Base-by-base conservation (phyloP, 768 basidiomycete genomes). In the Xanthoconium purpureum region DNA sequence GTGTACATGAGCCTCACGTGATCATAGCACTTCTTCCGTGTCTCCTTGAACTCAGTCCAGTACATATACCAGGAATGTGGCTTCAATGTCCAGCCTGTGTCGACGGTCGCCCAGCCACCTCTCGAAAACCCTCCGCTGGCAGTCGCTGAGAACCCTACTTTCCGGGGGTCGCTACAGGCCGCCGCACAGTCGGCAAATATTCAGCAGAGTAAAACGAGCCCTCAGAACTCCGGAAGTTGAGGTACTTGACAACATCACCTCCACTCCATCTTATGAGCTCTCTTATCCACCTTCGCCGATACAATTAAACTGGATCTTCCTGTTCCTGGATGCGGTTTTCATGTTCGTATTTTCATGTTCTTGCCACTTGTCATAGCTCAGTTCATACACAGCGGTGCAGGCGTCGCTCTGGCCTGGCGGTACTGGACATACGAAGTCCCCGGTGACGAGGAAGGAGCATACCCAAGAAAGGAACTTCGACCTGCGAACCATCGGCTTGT, bases 401-500 rank as follows among this genome's bases (percentile, higher is more conserved):
- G 67, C 40, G 63, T 54, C 29, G 66, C 57, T 10, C 37, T 72
- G 12, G 64, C 66, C 15, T 71, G 66, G 71, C 64, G 51, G 33
- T 62, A 71, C 47, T 71, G 66, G 63, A 65, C 66, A 15, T 51
- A 66, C 47, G 58, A 66, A 3, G 53, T 62, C 20, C 44, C 61
- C 8, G 36, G 48, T 6, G 52, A 65, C 24, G 50, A 52, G 36
- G 56, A 63, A 49, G 64, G 62, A 1, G 46, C 54, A 10, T 40
- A 60, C 18, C 53, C 58, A 3, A 59, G 52, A 47, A 53, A 54
- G 50, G 69, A 64, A 30, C 70, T 67, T 39, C 71, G 70, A n/a
- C 70, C 71, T 11, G 36, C 44, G 2, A 70, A 65, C 37, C 70
- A 73, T 10, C 67, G 70, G 1, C 59, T 67, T 42, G 68, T 65